Conservation (phyloP, 2,329 filamentous ascomycete species). For the Nemania sp. region DNA sequence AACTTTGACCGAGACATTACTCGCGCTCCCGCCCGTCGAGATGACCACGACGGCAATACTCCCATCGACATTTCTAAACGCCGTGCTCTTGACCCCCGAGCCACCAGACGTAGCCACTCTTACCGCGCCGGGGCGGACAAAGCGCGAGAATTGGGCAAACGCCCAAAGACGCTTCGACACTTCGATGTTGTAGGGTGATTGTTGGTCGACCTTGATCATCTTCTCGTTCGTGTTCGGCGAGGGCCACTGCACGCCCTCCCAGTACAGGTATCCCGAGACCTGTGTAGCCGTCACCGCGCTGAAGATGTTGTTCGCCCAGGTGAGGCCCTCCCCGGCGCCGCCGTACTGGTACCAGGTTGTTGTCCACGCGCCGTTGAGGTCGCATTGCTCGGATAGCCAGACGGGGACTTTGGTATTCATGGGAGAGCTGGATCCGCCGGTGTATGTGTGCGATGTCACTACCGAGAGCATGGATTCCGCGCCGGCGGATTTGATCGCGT, state of each 20-base stretch:
- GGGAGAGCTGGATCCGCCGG: constrained; percentile 39
- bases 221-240: constrained; percentile 45
- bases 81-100: constrained; percentile 39
- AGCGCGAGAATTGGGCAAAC: constrained; percentile 46
- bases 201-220: constrained; percentile 51
- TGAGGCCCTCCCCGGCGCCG: constrained; percentile 54
- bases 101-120: constrained; percentile 38
- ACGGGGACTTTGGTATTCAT: constrained; percentile 42
- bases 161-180: constrained; percentile 45
- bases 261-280: constrained; percentile 57
- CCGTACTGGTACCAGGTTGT: constrained; percentile 53
- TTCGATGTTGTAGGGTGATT: constrained; percentile 39
- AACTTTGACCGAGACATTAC: constrained; percentile 25
- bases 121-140: constrained; percentile 44
- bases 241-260: constrained; percentile 45
- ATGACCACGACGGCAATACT: constrained; percentile 44
- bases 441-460: constrained; percentile 47
- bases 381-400: constrained; percentile 54
- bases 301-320: constrained; percentile 59
- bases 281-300: constrained; percentile 52
- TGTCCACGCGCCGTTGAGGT: constrained; percentile 49
- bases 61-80: constrained; percentile 44
- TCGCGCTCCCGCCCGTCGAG: constrained; percentile 27
- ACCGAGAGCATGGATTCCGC: constrained; percentile 40
- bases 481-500: constrained; percentile 41